These are phyloP conservation scores for Trichopus zeylanicus DNA, from an alignment of 116 monocot species.

Conservation along the genomic window DNA sequence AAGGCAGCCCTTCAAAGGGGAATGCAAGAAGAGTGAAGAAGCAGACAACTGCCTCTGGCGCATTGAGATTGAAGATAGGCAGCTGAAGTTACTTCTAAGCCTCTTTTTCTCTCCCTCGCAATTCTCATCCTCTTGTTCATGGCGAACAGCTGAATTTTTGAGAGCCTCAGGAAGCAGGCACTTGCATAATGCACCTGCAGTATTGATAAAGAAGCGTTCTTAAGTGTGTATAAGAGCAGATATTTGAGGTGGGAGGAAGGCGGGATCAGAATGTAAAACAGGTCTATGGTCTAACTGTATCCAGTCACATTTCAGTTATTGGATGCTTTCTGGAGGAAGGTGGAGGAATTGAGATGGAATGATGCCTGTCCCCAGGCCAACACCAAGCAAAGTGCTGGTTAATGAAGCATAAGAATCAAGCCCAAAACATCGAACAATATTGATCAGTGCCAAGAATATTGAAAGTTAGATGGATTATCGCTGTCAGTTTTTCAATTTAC, in stretches of 20 bases:
- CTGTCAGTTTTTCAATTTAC: too few species aligned
- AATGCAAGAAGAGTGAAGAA: slow-evolving; percentile 35
- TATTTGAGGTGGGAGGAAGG: neutral
- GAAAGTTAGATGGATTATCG: too few species aligned
- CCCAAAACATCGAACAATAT: too few species aligned
- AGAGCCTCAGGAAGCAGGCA: slow-evolving; percentile 58
- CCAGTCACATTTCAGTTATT: too few species aligned
- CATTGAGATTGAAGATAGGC: slow-evolving; percentile 49
- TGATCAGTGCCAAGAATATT: too few species aligned
- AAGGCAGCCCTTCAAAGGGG: slow-evolving; percentile 32
- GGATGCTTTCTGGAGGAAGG: too few species aligned
- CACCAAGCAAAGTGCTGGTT: too few species aligned
- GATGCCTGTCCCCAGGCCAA: too few species aligned
- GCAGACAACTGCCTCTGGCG: slow-evolving; percentile 33
- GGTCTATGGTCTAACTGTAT: neutral
- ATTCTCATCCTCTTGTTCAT: slow-evolving; percentile 29
- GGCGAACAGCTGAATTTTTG: slow-evolving; percentile 32
- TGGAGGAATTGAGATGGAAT: too few species aligned
- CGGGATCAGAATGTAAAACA: neutral
- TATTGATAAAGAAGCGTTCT: neutral
- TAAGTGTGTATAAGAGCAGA: neutral
- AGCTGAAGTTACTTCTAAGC: slow-evolving; percentile 33
- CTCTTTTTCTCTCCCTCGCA: slow-evolving; percentile 36
- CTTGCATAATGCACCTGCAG: slow-evolving; percentile 54
- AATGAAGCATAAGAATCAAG: too few species aligned